phyloP scores from a whole-genome alignment of 306 rosid genomes.

The Vachellia pachyceras region DNA sequence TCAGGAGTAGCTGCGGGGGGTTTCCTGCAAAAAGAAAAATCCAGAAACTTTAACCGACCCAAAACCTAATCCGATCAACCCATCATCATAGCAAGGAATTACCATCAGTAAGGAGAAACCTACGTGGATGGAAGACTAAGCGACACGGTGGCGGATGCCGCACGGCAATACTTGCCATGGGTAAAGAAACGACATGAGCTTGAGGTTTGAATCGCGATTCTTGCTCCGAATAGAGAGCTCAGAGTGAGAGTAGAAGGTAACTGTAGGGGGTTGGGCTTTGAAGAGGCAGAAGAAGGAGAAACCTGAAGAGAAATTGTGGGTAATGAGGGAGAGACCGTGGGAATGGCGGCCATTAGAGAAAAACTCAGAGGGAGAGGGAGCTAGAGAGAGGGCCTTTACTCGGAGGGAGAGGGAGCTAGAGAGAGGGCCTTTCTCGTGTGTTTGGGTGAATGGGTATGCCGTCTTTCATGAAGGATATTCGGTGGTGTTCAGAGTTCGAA shows the following conservation, averaged over 20 bases:
- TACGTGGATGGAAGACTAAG: too few relatives aligned
- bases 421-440: not conserved
- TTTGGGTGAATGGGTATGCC: constrained; percentile 16
- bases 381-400: too few relatives aligned
- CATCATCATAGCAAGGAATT: constrained; percentile 6
- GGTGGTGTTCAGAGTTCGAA: not conserved
- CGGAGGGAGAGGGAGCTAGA: not conserved
- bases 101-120: too few relatives aligned
- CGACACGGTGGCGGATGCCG: too few relatives aligned
- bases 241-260: too few relatives aligned
- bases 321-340: constrained; percentile 31
- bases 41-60: constrained; percentile 33
- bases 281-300: not conserved
- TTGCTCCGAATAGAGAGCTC: too few relatives aligned
- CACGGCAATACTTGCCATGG: too few relatives aligned
- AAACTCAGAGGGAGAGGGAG: too few relatives aligned
- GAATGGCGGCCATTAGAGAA: constrained; percentile 46
- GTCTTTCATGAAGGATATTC: too few relatives aligned
- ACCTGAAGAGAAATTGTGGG: constrained; percentile 26
- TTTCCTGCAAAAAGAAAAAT: constrained; percentile 57
- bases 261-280: too few relatives aligned
- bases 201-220: too few relatives aligned
- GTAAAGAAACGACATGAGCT: too few relatives aligned
- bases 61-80: constrained; percentile 31
- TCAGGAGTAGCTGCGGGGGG: constrained; percentile 50